phyloP scores from a whole-genome alignment of 352 stramenopile species.

The Globisporangium irregulare region DNA sequence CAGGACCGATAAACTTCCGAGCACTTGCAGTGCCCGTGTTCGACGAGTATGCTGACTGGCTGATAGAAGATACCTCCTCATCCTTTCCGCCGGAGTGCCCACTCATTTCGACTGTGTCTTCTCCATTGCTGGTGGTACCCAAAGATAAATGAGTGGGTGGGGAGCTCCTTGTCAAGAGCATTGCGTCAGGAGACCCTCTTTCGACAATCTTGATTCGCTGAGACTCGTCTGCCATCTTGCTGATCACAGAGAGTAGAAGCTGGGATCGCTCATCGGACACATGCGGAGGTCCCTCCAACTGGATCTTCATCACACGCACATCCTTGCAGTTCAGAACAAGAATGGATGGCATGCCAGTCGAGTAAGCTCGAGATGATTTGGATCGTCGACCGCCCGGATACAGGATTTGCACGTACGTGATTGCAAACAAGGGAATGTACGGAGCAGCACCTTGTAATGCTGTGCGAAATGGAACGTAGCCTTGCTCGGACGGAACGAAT shows the following conservation, averaged over 20 bases:
- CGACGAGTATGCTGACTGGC: background rate
- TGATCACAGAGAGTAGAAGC: conserved; percentile 45
- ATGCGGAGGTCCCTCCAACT: conserved; percentile 46
- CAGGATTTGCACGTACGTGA: conserved; percentile 56
- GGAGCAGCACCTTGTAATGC: conserved; percentile 39
- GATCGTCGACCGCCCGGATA: conserved; percentile 55
- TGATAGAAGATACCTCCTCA: background rate
- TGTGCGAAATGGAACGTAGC: conserved; percentile 35
- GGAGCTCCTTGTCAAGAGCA: background rate
- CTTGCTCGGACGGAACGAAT: conserved; percentile 60
- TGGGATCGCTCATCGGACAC: conserved; percentile 56
- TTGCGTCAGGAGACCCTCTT: background rate
- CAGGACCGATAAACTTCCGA: conserved; percentile 22
- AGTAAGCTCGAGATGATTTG: conserved; percentile 50
- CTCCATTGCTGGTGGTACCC: background rate
- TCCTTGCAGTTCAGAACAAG: conserved; percentile 80
- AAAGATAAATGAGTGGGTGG: conserved; percentile 12
- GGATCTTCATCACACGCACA: conserved; percentile 63
- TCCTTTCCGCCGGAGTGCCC: conserved; percentile 5
- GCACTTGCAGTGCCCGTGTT: background rate
- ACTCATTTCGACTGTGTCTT: conserved; percentile 10
- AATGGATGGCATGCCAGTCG: conserved; percentile 47
- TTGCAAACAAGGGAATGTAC: conserved; percentile 76
- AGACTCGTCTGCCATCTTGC: conserved; percentile 47
- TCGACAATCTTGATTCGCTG: conserved; percentile 51